Evolutionary conservation across 768 basidiomycete species (phyloP).

Genomic region (Trametes punicea): DNA sequence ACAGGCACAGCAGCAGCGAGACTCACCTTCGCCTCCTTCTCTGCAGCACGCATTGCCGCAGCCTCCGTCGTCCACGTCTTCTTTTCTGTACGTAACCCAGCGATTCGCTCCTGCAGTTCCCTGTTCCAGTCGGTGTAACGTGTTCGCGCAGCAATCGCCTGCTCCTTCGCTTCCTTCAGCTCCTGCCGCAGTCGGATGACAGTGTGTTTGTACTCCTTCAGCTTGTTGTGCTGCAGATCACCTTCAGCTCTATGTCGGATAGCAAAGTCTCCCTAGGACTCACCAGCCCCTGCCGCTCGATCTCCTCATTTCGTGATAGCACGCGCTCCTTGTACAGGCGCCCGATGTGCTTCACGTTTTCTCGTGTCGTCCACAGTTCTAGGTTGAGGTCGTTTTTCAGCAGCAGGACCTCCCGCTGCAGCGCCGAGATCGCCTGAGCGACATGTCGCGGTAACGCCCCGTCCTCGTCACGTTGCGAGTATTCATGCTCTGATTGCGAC

Average conservation of each 20-base stretch:
- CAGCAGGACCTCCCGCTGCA: conserved; percentile 75
- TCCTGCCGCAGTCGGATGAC: conserved; percentile 66
- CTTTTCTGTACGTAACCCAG: conserved; percentile 75
- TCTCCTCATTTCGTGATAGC: conserved; percentile 69
- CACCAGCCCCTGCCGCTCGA: conserved; percentile 79
- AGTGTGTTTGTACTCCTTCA: conserved; percentile 71
- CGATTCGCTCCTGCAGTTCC: conserved; percentile 74
- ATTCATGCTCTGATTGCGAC: not conserved
- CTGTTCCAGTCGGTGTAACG: conserved; percentile 84
- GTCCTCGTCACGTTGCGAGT: not conserved
- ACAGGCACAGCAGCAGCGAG: not conserved
- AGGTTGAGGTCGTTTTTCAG: conserved; percentile 82
- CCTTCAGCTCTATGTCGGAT: not conserved
- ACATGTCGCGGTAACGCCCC: conserved; percentile 33
- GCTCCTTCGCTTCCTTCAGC: conserved; percentile 68
- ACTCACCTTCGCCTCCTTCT: conserved; percentile 65
- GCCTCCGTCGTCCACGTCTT: conserved; percentile 72
- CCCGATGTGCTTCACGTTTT: conserved; percentile 82
- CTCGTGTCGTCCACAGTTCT: conserved; percentile 77
- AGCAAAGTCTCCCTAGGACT: conserved; percentile 21
- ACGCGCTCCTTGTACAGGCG: conserved; percentile 72
- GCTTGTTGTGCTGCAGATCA: conserved; percentile 64
- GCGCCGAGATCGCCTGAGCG: conserved; percentile 60
- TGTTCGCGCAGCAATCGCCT: conserved; percentile 68
- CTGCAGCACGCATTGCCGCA: conserved; percentile 59